Conservation (phyloP, 441 rosid genomes). For the Erodium texanum region DNA sequence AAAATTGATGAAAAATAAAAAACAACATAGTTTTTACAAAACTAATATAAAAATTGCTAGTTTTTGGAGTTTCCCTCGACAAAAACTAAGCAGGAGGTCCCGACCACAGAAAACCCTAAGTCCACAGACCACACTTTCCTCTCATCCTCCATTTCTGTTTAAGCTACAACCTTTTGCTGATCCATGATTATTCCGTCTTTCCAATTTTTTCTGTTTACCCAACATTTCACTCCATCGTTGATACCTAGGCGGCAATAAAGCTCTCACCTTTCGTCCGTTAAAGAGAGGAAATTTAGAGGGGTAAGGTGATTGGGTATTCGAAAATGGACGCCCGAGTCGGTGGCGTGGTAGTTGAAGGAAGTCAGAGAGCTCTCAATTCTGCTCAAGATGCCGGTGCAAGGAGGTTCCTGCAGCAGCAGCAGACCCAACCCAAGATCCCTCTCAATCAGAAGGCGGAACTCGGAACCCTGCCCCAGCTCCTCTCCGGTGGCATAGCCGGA, state of each 20-base stretch:
- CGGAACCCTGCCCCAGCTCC: conserved; percentile 67
- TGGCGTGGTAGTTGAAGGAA: conserved; percentile 49
- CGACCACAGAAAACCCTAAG: no score
- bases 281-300: no score
- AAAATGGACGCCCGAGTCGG: conserved; percentile 85
- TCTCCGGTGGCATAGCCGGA: conserved; percentile 93
- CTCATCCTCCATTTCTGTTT: no score
- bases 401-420: conserved; percentile 27
- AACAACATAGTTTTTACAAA: no score
- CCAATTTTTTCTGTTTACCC: background rate
- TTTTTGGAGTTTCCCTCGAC: no score
- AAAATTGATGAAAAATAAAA: no score
- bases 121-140: no score
- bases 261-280: no score
- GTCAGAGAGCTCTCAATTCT: conserved; percentile 30
- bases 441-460: conserved; percentile 34
- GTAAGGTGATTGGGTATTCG: conserved; percentile 25
- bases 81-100: no score
- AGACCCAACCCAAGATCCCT: no score
- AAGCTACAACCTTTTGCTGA: background rate
- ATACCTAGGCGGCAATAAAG: background rate
- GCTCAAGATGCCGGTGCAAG: conserved; percentile 20
- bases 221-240: background rate
- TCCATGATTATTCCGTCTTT: background rate
- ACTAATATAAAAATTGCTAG: no score